A percentile compares a stretch with the other conserved stretches of the same genome.
phyloP scores from a whole-genome alignment of 768 basidiomycete species.

The Russula compacta region DNA sequence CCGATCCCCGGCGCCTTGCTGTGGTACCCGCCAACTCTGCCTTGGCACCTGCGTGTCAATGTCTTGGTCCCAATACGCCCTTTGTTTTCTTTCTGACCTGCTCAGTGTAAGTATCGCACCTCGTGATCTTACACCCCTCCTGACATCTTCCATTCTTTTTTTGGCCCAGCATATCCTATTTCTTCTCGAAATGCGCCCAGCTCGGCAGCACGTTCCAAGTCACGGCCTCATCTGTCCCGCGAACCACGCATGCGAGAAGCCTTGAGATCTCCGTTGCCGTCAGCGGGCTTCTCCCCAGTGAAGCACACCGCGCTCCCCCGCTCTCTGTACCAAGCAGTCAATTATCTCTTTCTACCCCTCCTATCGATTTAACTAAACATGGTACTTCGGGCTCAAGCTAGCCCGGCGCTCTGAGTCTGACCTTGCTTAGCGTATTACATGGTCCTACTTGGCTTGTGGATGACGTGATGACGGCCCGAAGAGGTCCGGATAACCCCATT shows the following conservation, averaged over 20 bases:
- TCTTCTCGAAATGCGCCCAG: background rate
- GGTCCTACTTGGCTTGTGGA: background rate
- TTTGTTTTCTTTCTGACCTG: conserved; percentile 8
- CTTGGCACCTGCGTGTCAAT: background rate
- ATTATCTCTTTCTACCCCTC: background rate
- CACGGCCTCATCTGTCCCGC: conserved; percentile 13
- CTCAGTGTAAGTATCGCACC: conserved; percentile 2
- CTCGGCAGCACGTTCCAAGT: conserved; percentile 1
- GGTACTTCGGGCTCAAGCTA: background rate
- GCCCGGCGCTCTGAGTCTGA: background rate
- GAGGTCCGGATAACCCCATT: background rate
- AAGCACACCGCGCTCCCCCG: background rate
- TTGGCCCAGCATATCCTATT: background rate
- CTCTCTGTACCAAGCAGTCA: background rate
- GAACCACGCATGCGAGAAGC: conserved; percentile 13
- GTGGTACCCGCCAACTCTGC: background rate
- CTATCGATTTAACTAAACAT: background rate
- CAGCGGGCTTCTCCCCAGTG: background rate
- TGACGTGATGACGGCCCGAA: conserved; percentile 4
- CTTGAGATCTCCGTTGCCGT: conserved; percentile 10
- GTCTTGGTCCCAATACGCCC: background rate
- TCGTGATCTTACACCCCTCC: conserved; percentile 2
- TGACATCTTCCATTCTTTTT: conserved; percentile 13
- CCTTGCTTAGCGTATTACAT: background rate
- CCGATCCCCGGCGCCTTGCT: background rate